Base-by-base conservation (phyloP, 2,329 filamentous ascomycete species). In the Ceratocystis diversiconidia region DNA sequence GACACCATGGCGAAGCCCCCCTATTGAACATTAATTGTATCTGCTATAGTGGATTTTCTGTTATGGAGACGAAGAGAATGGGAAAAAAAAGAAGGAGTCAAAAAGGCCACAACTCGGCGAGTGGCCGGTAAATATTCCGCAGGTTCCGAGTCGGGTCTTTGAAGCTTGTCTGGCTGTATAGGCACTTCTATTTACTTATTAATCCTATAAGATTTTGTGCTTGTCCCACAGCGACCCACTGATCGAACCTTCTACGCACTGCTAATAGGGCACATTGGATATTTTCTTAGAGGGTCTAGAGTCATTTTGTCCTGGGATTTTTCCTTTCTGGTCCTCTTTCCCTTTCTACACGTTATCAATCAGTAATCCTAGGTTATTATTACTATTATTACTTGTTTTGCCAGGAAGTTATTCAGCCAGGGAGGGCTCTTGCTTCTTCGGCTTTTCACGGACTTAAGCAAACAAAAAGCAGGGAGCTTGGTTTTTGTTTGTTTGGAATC, bases 71-170 rank as follows among this genome's bases (percentile, higher is more conserved):
- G 48, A 28, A 3, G 48, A 28, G 48, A 15, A 15, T 8, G n/a
- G 7, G 46, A 48, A 5, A 17, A 48, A 52, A 28, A 28, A 52
- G 48, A 52, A 36, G 36, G 12, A 15, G 12, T 41, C 3, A 12
- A 41, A 41, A 41, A 41, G 12, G 12, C 10, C 36, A 41, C 10
- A 41, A 41, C 10, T 12, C 30, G 17, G 55, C 25, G 55, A 59
- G 55, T 59, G 25, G 28, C 55, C 55, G 55, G 55, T n/a, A 17
- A 59, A 30, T 22, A 59, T 59, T 59, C 55, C 55, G 55, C 55
- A 17, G 30, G 22, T 36, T 36, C 55, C 55, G 55, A 59, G 55
- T n/a, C n/a, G 55, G 30, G 55, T 28, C 28, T 7, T 15, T 17
- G 36, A 19, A 59, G 55, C 32, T 36, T 59, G 55, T 59, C 5